Evolutionary conservation across 768 basidiomycete genomes (phyloP).

Genomic region (Amanita muscaria): DNA sequence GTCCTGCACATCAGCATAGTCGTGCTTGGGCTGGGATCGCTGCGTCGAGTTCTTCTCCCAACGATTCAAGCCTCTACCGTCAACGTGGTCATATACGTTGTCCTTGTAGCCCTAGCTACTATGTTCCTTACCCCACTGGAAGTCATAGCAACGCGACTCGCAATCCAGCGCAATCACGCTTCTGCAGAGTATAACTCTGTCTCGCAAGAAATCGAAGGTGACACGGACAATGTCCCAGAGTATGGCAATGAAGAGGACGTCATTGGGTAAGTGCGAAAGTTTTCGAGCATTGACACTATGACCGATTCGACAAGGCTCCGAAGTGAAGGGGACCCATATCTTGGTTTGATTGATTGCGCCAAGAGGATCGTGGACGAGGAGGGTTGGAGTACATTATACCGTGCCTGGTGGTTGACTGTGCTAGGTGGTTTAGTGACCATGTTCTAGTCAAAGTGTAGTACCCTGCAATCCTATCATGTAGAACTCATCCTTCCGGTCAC

Average conservation of each 20-base stretch:
- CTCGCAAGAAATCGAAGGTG: conserved; percentile 62
- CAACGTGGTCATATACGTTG: conserved; percentile 47
- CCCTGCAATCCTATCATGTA: no score
- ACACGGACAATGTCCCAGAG: conserved; percentile 49
- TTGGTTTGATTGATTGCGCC: conserved; percentile 64
- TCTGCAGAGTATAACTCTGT: conserved; percentile 68
- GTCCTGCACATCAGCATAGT: conserved; percentile 37
- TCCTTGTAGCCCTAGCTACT: conserved; percentile 48
- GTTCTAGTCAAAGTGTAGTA: no score
- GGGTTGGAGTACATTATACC: conserved; percentile 63
- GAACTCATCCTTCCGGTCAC: no score
- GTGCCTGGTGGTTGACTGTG: conserved; percentile 82
- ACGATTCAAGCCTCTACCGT: conserved; percentile 39
- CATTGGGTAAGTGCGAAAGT: conserved; percentile 49
- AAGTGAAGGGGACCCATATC: conserved; percentile 72
- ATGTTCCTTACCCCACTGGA: conserved; percentile 65
- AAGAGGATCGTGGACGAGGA: conserved; percentile 76
- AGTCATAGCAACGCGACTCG: conserved; percentile 68
- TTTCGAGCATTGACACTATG: conserved; percentile 4
- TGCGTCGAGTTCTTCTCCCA: conserved; percentile 39
- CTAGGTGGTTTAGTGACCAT: conserved; percentile 52
- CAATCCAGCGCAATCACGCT: conserved; percentile 80
- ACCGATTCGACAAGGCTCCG: conserved; percentile 46
- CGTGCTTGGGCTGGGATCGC: conserved; percentile 37
- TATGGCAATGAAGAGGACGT: conserved; percentile 79